These are phyloP conservation scores for Grigorovia jiainica DNA, from an alignment of 805 yeast genomes.

Conservation along the genomic window DNA sequence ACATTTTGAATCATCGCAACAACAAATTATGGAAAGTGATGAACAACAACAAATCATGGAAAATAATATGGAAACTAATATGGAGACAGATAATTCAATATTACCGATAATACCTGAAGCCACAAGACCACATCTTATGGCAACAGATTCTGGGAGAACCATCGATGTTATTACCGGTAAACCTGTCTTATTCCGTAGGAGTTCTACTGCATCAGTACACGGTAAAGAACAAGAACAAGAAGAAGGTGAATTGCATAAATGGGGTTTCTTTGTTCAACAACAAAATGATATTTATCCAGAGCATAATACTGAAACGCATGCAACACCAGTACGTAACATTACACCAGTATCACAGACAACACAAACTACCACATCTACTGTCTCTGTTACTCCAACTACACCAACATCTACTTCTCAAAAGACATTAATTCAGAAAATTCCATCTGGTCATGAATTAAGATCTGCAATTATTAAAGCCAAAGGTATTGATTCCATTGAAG, in stretches of 20 bases:
- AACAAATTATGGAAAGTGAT: not conserved
- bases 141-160: constrained; percentile 49
- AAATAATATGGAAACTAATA: not conserved
- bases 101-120: constrained; percentile 5
- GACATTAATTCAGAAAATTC: constrained; percentile 26
- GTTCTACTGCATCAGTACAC: constrained; percentile 53
- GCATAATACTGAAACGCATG: not conserved
- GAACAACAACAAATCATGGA: not conserved
- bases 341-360: not conserved
- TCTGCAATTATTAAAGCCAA: constrained; percentile 59
- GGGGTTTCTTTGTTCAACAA: constrained; percentile 73
- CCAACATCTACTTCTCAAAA: constrained; percentile 1
- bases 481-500: constrained; percentile 62
- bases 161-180: constrained; percentile 64
- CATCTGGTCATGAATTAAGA: constrained; percentile 39
- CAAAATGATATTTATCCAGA: constrained; percentile 36
- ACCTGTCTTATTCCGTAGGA: constrained; percentile 56
- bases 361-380: not conserved
- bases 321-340: not conserved
- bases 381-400: not conserved
- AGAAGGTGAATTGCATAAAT: constrained; percentile 84
- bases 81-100: not conserved
- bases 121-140: constrained; percentile 57
- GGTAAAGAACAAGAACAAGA: constrained; percentile 72
- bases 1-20: constrained; percentile 6